Base-by-base conservation (phyloP, 2,329 filamentous ascomycete genomes). In the Penicillium rolfsii region DNA sequence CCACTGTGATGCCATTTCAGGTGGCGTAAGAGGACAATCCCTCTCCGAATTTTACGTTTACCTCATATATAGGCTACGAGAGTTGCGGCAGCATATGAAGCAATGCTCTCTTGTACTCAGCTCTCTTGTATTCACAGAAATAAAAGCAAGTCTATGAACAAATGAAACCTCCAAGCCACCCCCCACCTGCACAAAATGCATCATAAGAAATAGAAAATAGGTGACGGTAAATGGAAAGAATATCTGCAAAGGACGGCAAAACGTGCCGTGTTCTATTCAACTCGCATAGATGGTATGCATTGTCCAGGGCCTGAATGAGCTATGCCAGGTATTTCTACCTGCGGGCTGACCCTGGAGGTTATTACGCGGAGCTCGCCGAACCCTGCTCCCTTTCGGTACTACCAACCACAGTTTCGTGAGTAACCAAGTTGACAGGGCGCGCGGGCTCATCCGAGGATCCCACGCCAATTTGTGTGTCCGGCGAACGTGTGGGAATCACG, bases 341-440 rank as follows among this genome's bases (percentile, higher is more conserved):
- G 3, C 45, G 12, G 19, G 24, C 38, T 53, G 35, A 2, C 50
- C 38, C 12, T 24, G 4, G 9, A 5, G 7, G 1, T 19, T 4
- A 11, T 59, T 48, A 59, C 5, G 22, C 48, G 9, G 46, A 16
- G 19, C 40, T 52, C 24, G 26, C 4, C 5, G 53, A 49, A 24
- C 14, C 26, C 35, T 55, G 45, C 26, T 14, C 30, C 12, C n/a
- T 16, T 4, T 48, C 35, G 19, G 35, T n/a, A 24, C 30, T 45
- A 35, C 41, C 41, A n/a, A 33, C 22, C 1, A 38, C 40, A 12
- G 43, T 46, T 7, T 64, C 66, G 45, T 66, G 61, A 41, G 55
- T 38, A n/a, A 74, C 48, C 52, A 76, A 50, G 22, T 70, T 70
- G 11, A 76, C 73, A 26, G 74, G 74, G 54, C 75, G 66, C 11